phyloP scores from a whole-genome alignment of 768 basidiomycete species.

The Mycena latifolia region DNA sequence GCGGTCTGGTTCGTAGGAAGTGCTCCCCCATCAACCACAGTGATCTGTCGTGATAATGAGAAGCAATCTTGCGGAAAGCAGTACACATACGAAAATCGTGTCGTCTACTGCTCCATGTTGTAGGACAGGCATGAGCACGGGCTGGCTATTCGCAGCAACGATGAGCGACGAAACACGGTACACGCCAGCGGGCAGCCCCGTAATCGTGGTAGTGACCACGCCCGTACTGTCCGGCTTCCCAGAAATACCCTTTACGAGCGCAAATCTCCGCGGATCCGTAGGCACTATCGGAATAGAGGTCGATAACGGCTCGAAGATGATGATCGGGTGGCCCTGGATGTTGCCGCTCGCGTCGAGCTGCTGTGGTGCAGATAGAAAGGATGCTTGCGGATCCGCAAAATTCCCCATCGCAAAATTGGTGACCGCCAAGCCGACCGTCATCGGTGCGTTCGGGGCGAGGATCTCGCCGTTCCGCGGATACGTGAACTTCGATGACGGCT shows the following conservation, averaged over 20 bases:
- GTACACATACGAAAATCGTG: conserved; percentile 38
- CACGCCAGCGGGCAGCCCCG: conserved; percentile 61
- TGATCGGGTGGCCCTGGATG: conserved; percentile 67
- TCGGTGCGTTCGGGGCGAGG: conserved; percentile 46
- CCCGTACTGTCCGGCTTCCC: conserved; percentile 45
- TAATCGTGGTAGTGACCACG: conserved; percentile 52
- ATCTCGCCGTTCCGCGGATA: conserved; percentile 47
- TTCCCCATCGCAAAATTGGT: conserved; percentile 49
- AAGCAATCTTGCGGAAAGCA: background rate
- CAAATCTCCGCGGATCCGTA: conserved; percentile 60
- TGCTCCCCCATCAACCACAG: conserved; percentile 15
- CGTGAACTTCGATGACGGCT: conserved; percentile 48
- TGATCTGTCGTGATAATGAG: conserved; percentile 18
- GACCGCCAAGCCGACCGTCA: conserved; percentile 47
- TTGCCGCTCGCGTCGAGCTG: conserved; percentile 54
- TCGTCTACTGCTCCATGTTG: conserved; percentile 49
- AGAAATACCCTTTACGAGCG: conserved; percentile 56
- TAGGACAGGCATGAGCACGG: conserved; percentile 43
- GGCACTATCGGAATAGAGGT: conserved; percentile 54
- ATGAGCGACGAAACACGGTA: conserved; percentile 60
- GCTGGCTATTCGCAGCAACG: conserved; percentile 45
- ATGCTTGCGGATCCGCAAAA: conserved; percentile 54
- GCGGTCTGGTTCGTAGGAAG: conserved; percentile 27
- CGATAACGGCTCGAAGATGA: conserved; percentile 63
- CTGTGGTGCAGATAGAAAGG: conserved; percentile 64